These are phyloP conservation scores for Ascochyta viciae-villosae DNA, from an alignment of 2,329 filamentous ascomycete species.

Conservation along the genomic window DNA sequence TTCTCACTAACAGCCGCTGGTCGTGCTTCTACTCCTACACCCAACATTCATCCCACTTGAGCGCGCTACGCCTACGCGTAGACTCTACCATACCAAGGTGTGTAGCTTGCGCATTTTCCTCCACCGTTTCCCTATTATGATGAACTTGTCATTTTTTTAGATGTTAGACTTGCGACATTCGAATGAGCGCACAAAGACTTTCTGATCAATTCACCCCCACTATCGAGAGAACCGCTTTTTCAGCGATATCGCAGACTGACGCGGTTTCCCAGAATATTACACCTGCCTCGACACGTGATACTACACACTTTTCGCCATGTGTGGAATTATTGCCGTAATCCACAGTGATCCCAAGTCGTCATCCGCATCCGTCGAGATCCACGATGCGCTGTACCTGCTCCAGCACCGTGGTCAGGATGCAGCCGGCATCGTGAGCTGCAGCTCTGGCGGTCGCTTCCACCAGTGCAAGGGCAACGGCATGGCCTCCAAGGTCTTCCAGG, in stretches of 20 bases:
- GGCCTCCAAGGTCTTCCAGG: conserved; percentile 82
- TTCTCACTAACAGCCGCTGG: conserved; percentile 21
- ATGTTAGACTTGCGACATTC: conserved; percentile 52
- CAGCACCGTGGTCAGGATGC: conserved; percentile 82
- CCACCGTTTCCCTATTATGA: conserved; percentile 29
- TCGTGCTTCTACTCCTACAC: conserved; percentile 15
- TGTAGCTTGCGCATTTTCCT: conserved; percentile 3
- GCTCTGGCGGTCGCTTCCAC: conserved; percentile 78
- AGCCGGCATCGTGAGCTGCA: conserved; percentile 80
- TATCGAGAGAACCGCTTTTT: conserved; percentile 22
- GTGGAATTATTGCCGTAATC: conserved; percentile 60
- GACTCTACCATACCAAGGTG: conserved; percentile 17
- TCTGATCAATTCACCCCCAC: conserved; percentile 37
- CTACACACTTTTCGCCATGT: conserved; percentile 50
- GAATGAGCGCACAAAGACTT: conserved; percentile 49
- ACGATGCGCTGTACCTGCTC: conserved; percentile 51
- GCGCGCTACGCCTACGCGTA: background rate
- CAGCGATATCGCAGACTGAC: conserved; percentile 31
- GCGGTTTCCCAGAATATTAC: conserved; percentile 21
- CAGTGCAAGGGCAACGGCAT: conserved; percentile 92
- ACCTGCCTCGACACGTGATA: conserved; percentile 4
- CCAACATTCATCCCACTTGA: conserved; percentile 16
- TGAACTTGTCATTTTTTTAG: conserved; percentile 48
- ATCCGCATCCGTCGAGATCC: conserved; percentile 53
- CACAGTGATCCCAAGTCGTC: conserved; percentile 51